A percentile compares a stretch with the other conserved stretches of the same genome.
Conservation (phyloP, 805 yeast genomes). For the Starmerella khaoyaiensis region DNA sequence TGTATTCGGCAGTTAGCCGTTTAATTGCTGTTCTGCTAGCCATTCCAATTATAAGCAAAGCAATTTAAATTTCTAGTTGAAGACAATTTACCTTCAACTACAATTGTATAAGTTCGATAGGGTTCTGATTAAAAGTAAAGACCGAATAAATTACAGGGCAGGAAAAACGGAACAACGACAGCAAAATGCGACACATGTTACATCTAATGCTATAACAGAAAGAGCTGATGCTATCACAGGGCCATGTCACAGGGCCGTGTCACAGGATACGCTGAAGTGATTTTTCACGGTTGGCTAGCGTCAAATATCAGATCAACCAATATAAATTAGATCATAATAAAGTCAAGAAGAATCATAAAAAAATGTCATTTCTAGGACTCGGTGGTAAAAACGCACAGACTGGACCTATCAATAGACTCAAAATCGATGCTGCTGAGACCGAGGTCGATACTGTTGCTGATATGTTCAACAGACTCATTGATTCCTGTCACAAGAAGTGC, state of each 20-base stretch:
- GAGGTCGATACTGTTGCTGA: constrained; percentile 96
- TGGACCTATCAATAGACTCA: constrained; percentile 19
- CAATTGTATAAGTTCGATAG: too few species aligned
- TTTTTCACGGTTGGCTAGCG: too few species aligned
- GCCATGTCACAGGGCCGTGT: too few species aligned
- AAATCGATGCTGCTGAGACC: constrained; percentile 73
- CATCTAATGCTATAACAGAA: too few species aligned
- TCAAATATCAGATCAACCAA: background rate
- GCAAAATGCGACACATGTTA: too few species aligned
- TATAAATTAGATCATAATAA: background rate
- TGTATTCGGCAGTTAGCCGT: constrained; percentile 23
- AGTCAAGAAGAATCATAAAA: background rate
- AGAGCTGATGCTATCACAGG: too few species aligned
- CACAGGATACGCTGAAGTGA: too few species aligned
- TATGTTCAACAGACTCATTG: constrained; percentile 86
- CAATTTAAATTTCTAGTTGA: too few species aligned
- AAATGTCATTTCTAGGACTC: constrained; percentile 36
- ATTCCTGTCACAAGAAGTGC: constrained; percentile 81
- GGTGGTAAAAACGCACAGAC: constrained; percentile 34
- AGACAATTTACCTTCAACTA: too few species aligned
- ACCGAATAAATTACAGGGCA: too few species aligned
- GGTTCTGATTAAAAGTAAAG: too few species aligned
- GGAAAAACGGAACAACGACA: too few species aligned
- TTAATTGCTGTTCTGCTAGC: constrained; percentile 21
- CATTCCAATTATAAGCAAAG: constrained; percentile 13